These are phyloP conservation scores for Saccharomyces hybrid DNA, from an alignment of 1,139 yeast genomes.

Conservation along the genomic window DNA sequence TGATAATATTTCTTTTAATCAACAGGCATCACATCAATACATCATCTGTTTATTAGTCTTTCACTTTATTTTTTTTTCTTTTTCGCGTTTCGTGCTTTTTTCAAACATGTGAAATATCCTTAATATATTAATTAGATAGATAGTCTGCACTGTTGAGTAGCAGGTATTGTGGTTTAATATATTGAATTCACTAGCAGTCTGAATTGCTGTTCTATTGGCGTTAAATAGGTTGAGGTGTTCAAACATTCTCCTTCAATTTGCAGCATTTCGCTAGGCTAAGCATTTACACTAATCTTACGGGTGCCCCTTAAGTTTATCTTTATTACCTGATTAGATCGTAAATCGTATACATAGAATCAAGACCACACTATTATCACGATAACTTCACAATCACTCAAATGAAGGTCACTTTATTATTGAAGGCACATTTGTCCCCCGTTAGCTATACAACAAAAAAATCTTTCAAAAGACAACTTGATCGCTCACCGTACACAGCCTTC, in stretches of 20 bases:
- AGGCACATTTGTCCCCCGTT: background rate
- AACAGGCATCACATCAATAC: background rate
- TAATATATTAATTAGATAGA: background rate
- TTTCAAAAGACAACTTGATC: conserved; percentile 13
- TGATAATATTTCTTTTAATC: background rate
- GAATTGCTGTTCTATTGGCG: background rate
- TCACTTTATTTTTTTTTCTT: background rate
- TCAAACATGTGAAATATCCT: background rate
- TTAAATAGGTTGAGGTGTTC: background rate
- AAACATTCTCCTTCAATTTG: background rate
- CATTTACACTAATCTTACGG: background rate
- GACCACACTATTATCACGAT: background rate
- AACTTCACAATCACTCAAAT: background rate
- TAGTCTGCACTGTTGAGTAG: background rate
- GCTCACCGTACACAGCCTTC: conserved; percentile 17
- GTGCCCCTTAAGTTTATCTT: background rate
- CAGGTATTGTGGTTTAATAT: background rate
- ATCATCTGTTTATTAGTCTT: background rate
- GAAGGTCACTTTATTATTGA: background rate
- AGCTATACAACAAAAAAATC: conserved; percentile 8
- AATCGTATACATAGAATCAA: background rate
- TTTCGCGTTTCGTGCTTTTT: background rate
- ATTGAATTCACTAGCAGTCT: background rate
- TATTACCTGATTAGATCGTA: background rate
- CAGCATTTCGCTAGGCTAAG: background rate